Percentiles rank a stretch among this genome's conserved stretches.
phyloP scores from a whole-genome alignment of 2,329 filamentous ascomycete species.

The Aspergillus pseudoviridinutans region DNA sequence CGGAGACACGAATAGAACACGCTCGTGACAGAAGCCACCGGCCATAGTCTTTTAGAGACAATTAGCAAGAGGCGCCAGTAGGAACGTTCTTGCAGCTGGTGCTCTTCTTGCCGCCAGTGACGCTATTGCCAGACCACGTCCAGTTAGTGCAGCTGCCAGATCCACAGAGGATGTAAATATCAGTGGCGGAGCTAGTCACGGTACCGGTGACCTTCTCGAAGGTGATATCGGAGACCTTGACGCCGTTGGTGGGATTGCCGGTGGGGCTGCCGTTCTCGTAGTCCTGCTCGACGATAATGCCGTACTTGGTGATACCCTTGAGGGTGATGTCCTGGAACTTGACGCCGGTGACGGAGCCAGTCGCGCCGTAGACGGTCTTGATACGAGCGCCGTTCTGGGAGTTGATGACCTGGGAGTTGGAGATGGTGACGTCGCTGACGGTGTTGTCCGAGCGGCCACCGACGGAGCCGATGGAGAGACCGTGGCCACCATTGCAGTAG shows the following conservation, averaged over 20 bases:
- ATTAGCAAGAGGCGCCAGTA: conserved; percentile 31
- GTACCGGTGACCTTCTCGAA: conserved; percentile 34
- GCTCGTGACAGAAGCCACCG: background rate
- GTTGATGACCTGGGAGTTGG: conserved; percentile 46
- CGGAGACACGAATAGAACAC: background rate
- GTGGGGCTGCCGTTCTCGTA: conserved; percentile 48
- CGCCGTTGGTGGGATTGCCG: conserved; percentile 35
- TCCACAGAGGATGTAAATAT: conserved; percentile 55
- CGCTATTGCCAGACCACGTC: conserved; percentile 48
- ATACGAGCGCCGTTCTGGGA: conserved; percentile 57
- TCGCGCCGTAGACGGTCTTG: conserved; percentile 53
- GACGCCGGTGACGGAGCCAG: conserved; percentile 50
- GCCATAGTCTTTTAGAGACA: too few relatives aligned
- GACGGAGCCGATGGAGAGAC: conserved; percentile 58
- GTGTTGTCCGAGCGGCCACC: conserved; percentile 54
- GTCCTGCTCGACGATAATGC: conserved; percentile 58
- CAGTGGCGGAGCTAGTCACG: conserved; percentile 30
- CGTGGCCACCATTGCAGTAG: conserved; percentile 41
- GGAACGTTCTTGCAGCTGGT: conserved; percentile 43
- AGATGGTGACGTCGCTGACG: conserved; percentile 52
- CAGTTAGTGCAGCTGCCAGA: conserved; percentile 50
- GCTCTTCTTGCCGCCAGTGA: conserved; percentile 51
- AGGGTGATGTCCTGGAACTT: conserved; percentile 54
- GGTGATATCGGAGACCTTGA: conserved; percentile 40
- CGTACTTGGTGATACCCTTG: conserved; percentile 49